A percentile compares a stretch with the other conserved stretches of the same genome.
Conservation (phyloP, 768 basidiomycete species). For the Mycena belliarum region DNA sequence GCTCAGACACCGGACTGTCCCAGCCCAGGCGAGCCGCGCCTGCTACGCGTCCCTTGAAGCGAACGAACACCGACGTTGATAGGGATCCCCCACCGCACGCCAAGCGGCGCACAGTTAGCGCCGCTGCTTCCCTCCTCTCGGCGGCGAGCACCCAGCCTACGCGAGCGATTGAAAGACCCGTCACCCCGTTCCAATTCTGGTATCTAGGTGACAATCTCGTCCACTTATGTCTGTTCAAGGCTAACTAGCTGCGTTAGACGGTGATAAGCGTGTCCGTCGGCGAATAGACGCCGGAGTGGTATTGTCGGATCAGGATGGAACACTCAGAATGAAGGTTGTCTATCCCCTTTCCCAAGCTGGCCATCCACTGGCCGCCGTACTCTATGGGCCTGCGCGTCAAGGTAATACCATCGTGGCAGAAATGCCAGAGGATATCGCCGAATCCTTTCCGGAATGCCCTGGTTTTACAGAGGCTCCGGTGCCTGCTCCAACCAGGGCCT, state of each 20-base stretch:
- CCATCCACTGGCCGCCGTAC: constrained; percentile 1
- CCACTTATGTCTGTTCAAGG: not conserved
- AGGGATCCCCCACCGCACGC: constrained; percentile 7
- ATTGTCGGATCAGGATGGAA: not conserved
- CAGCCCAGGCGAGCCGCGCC: not conserved
- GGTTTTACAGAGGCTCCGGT: not conserved
- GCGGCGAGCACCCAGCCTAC: not conserved
- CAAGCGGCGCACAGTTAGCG: constrained; percentile 11
- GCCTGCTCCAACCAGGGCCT: not conserved
- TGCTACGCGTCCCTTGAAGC: constrained; percentile 10
- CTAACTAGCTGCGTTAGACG: not conserved
- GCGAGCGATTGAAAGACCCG: not conserved
- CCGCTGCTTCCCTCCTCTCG: not conserved
- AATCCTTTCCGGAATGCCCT: constrained; percentile 8
- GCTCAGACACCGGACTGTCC: not conserved
- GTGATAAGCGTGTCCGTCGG: not conserved
- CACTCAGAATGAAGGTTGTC: constrained; percentile 6
- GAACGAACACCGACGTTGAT: constrained; percentile 15
- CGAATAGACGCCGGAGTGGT: not conserved
- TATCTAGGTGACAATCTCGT: constrained; percentile 10
- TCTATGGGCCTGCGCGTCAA: not conserved
- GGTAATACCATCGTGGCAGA: constrained; percentile 1
- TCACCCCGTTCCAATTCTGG: constrained; percentile 14
- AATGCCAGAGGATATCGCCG: constrained; percentile 14
- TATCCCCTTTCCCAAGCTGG: constrained; percentile 7